Evolutionary conservation across 495 filamentous ascomycete species (phyloP).

Genomic region (Astrocystis sublimbata): DNA sequence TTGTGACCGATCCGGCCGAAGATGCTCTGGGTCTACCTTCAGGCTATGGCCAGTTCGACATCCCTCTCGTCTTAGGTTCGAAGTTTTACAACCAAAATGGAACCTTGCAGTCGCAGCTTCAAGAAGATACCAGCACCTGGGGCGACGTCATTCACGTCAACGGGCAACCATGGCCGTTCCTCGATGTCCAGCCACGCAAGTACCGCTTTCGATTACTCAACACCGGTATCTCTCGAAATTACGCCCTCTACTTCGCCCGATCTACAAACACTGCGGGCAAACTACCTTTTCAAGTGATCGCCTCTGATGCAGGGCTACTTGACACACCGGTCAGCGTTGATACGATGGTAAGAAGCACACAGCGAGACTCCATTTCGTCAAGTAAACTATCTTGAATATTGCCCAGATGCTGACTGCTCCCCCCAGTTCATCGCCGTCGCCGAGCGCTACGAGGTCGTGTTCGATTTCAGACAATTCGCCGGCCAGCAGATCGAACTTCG

Average conservation of each 20-base stretch:
- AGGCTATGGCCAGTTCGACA: slow-evolving; percentile 51
- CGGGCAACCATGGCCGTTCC: slow-evolving; percentile 57
- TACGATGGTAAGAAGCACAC: not conserved
- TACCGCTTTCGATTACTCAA: slow-evolving; percentile 58
- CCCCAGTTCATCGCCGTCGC: slow-evolving; percentile 51
- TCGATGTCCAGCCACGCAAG: slow-evolving; percentile 58
- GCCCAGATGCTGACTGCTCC: slow-evolving; percentile 13
- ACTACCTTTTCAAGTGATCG: slow-evolving; percentile 52
- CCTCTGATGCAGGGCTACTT: slow-evolving; percentile 52
- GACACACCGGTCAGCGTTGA: slow-evolving; percentile 31
- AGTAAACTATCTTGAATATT: slow-evolving; percentile 8
- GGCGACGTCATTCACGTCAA: slow-evolving; percentile 61
- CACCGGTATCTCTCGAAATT: slow-evolving; percentile 51
- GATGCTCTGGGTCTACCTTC: slow-evolving; percentile 47
- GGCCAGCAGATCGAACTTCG: slow-evolving; percentile 52
- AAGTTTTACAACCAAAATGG: slow-evolving; percentile 54
- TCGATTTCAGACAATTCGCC: slow-evolving; percentile 51
- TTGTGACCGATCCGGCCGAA: slow-evolving; percentile 47
- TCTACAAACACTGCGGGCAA: slow-evolving; percentile 17
- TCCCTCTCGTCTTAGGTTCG: slow-evolving; percentile 50
- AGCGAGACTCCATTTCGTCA: not conserved
- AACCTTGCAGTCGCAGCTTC: slow-evolving; percentile 38
- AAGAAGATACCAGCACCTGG: slow-evolving; percentile 47
- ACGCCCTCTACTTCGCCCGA: slow-evolving; percentile 45
- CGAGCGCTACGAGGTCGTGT: slow-evolving; percentile 56